Base-by-base conservation (phyloP, 352 stramenopile genomes). In the Pythium insidiosum region DNA sequence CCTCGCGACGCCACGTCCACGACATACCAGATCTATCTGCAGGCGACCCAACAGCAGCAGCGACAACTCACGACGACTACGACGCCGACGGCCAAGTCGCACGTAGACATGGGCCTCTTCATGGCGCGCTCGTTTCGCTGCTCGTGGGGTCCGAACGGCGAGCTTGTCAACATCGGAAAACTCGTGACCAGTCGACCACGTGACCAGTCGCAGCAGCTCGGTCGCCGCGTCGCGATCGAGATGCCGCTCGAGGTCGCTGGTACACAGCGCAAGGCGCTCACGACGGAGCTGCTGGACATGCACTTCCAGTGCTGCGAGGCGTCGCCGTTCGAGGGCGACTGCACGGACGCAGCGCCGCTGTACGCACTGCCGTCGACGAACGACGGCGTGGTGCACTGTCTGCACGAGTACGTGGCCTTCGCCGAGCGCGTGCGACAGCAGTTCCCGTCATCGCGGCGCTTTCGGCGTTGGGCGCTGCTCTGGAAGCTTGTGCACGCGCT, bases 71-170 rank as follows among this genome's bases (percentile, higher is more conserved):
- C n/a, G n/a, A n/a, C n/a, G n/a, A n/a, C n/a, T n/a, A n/a, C n/a
- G n/a, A n/a, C 28, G 16, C 19, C 20, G 28, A 50, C 66, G 1
- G 69, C 73, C 22, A 68, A 57, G 29, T 83, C 84, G 43, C 46
- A 83, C 26, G 54, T 72, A 12, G 79, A 92, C 25, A 56, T 63
- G 6, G 73, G 73, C 0, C 64, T 92, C 33, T 88, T 87, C 30
- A 83, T 89, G 60, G 66, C 73, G 13, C 76, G 77, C 12, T 88
- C 79, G 34, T 89, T 89, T 66, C 76, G 79, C 16, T 88, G 77
- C 35, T 87, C 74, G 6, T 92, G 76, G 74, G 79, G 79, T 1
- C 79, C 79, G 19, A 83, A 85, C 22, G 79, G 79, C 2, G 69
- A 86, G 31, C 42, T 92, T 1, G 68, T 88, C 33, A 85, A 88